Evolutionary conservation across 805 yeast genomes (phyloP), one percentile per base, ranked within the genome.

Genomic region (Candida qinlingensis): DNA sequence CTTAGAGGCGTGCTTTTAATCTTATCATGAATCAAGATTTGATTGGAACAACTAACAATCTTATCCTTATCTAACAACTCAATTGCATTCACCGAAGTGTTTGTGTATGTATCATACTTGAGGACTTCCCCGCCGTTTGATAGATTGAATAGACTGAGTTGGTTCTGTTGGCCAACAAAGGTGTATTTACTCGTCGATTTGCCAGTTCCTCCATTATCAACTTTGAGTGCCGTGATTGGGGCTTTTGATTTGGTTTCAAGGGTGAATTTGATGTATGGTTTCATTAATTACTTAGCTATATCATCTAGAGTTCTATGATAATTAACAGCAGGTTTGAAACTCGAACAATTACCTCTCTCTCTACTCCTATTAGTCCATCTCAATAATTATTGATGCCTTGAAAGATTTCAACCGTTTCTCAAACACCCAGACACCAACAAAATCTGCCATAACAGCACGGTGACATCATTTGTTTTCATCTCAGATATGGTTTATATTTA

Each of bases 41-140:
- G 54, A 42, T 56, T 52, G 0, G 59, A 54, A 2, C 53, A 50
- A 25, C 51, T 47, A 4, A 47, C 49, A 7, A 58, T 33, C n/a
- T 34, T 40, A 4, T 54, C 54, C 2, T 47, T 9, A 9, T 44
- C 41, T 10, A 42, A 12, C 6, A 54, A 38, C 1, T 37, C 44
- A 10, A 57, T n/a, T 3, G 50, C 39, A 36, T 48, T 52, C 5
- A 57, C 37, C 3, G 51, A 30, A 5, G 40, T 27, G 36, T 48
- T 49, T 29, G 47, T 40, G 34, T 27, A 44, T 6, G 51, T 48
- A 2, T 48, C 47, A 44, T 48, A 48, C 12, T 33, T 7, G 31
- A 43, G 9, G 8, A 47, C 37, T 28, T 39, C 41, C 9, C 19
- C n/a, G 4, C 44, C 38, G 38, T 27, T 44, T 12, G 12, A 9